A percentile compares a stretch with the other conserved stretches of the same genome.
Conservation (phyloP, 495 filamentous ascomycete genomes). For the Monascus purpureus region DNA sequence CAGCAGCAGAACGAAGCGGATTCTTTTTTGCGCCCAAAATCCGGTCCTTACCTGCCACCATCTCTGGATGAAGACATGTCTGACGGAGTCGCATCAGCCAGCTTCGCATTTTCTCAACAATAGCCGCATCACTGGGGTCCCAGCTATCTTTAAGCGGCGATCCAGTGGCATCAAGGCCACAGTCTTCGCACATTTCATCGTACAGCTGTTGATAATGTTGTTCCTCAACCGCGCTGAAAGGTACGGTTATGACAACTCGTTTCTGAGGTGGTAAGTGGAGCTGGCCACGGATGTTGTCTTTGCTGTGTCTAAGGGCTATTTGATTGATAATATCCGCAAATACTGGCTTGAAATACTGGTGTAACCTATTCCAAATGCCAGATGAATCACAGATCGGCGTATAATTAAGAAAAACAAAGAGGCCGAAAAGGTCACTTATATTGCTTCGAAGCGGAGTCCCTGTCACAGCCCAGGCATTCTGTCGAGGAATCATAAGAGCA, state of each 20-base stretch:
- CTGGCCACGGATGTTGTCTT: constrained; percentile 62
- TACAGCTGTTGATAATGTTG: constrained; percentile 68
- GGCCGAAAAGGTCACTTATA: constrained; percentile 50
- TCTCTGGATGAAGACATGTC: constrained; percentile 73
- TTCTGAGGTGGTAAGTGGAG: constrained; percentile 55
- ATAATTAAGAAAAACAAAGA: constrained; percentile 68
- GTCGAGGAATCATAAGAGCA: constrained; percentile 62
- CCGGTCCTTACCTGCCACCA: constrained; percentile 52
- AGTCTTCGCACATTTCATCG: constrained; percentile 54
- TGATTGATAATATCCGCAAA: constrained; percentile 51
- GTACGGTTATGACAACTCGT: constrained; percentile 74
- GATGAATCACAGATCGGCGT: constrained; percentile 53
- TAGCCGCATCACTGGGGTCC: constrained; percentile 42
- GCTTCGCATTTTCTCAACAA: constrained; percentile 50
- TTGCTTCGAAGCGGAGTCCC: constrained; percentile 79
- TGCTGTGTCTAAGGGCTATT: constrained; percentile 75
- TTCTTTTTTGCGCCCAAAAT: constrained; percentile 49
- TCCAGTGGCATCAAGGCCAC: constrained; percentile 50
- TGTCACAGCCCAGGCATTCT: constrained; percentile 86
- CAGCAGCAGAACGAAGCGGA: constrained; percentile 61
- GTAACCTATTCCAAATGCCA: constrained; percentile 53
- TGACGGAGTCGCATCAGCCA: constrained; percentile 66
- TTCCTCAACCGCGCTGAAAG: constrained; percentile 79
- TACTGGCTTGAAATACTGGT: constrained; percentile 38
- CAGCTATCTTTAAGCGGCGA: constrained; percentile 43